Conservation (phyloP, 2,329 filamentous ascomycete genomes). For the Lasiodiplodia hormozganensis region DNA sequence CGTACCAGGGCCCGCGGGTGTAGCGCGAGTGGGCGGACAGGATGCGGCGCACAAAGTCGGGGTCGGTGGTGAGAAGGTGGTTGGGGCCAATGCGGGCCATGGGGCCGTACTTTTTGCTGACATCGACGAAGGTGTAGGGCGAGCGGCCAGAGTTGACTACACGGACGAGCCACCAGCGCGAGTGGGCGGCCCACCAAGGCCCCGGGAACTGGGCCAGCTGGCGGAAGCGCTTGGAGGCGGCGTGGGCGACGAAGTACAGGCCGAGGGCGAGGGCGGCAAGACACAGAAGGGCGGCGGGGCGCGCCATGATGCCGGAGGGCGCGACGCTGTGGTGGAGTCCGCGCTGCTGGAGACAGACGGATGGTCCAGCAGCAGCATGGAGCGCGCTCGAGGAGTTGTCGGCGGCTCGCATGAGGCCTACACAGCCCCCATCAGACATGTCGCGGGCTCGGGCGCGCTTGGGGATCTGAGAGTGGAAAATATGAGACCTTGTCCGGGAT, state of each 20-base stretch:
- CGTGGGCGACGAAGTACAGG: conserved; percentile 5
- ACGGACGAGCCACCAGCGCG: conserved; percentile 15
- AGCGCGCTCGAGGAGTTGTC: conserved; percentile 22
- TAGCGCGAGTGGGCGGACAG: conserved; percentile 53
- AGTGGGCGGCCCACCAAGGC: conserved; percentile 17
- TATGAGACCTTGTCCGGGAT: conserved; percentile 22
- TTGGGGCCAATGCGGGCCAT: conserved; percentile 57
- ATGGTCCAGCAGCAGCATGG: conserved; percentile 2
- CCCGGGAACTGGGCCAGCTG: conserved; percentile 18
- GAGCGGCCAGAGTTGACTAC: conserved; percentile 12
- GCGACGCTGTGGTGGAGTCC: neutral
- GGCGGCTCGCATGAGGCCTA: conserved; percentile 10
- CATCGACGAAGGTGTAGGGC: conserved; percentile 23
- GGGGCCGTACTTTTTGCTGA: conserved; percentile 37
- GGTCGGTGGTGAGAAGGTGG: conserved; percentile 57
- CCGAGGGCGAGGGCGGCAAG: neutral
- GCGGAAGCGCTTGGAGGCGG: conserved; percentile 8
- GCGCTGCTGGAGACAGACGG: neutral
- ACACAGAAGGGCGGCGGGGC: conserved; percentile 2
- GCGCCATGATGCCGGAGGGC: conserved; percentile 4
- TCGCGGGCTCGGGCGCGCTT: conserved; percentile 7
- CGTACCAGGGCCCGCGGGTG: conserved; percentile 46
- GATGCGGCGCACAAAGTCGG: conserved; percentile 53
- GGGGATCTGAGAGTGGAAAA: conserved; percentile 19
- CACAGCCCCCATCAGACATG: conserved; percentile 26